Evolutionary conservation across 2,329 filamentous ascomycete species (phyloP).

Genomic region (Arthrinium puccinioides): DNA sequence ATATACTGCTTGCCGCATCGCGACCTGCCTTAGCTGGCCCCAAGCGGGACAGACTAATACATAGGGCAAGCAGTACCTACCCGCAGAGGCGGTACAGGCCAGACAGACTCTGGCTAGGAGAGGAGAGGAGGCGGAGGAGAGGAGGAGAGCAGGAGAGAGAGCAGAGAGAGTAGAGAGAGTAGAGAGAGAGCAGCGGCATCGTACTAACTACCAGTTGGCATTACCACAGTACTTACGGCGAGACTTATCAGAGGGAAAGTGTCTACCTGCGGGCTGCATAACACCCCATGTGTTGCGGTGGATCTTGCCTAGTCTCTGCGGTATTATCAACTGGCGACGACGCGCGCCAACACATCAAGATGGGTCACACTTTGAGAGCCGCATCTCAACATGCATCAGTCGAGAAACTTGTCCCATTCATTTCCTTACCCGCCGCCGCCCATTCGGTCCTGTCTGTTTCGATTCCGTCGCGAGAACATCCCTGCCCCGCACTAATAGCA

Average conservation of each 20-base stretch:
- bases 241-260: slow-evolving; percentile 37
- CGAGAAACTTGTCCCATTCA: slow-evolving; percentile 36
- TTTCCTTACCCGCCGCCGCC: slow-evolving; percentile 14
- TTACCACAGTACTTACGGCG: neutral
- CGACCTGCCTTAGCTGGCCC: neutral
- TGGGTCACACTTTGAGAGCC: slow-evolving; percentile 65
- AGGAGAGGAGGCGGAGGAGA: slow-evolving; percentile 1
- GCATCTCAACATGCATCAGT: slow-evolving; percentile 57
- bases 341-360: slow-evolving; percentile 87
- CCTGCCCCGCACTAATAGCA: slow-evolving; percentile 43
- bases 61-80: slow-evolving; percentile 5
- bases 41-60: slow-evolving; percentile 1
- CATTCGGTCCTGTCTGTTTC: slow-evolving; percentile 24
- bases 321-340: slow-evolving; percentile 73
- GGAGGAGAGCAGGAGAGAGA: neutral
- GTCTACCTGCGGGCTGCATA: slow-evolving; percentile 35
- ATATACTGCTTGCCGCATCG: too few species aligned
- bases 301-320: slow-evolving; percentile 56
- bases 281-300: slow-evolving; percentile 48
- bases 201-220: too few species aligned
- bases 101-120: neutral
- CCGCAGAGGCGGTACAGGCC: neutral
- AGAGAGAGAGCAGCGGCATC: too few species aligned
- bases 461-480: slow-evolving; percentile 33
- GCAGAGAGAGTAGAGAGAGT: neutral